Evolutionary conservation across 208 protist species (phyloP).

Genomic region (Novymonas esmeraldas): DNA sequence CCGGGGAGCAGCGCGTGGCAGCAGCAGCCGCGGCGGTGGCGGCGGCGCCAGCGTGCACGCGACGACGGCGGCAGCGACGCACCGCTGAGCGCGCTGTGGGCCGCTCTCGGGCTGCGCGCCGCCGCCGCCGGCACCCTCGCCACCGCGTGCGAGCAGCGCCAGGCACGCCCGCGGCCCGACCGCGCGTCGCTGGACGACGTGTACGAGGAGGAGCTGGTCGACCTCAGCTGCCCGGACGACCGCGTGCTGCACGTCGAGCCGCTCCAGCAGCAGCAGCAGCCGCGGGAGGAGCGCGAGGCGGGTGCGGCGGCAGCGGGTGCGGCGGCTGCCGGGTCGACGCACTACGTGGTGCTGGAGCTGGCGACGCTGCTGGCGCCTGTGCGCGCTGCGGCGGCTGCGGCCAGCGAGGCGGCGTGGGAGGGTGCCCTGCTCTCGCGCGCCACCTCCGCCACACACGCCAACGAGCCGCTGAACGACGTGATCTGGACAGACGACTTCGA

Average conservation of each 20-base stretch:
- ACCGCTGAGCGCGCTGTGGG: slow-evolving; percentile 16
- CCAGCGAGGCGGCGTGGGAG: slow-evolving; percentile 12
- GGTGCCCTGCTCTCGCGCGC: slow-evolving; percentile 3
- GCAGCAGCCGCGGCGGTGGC: too few species aligned
- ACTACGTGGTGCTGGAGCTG: slow-evolving; percentile 30
- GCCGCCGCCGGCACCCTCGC: background rate
- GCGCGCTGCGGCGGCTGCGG: background rate
- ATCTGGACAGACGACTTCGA: slow-evolving; percentile 2
- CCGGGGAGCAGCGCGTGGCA: too few species aligned
- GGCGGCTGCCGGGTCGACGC: background rate
- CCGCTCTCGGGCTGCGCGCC: slow-evolving; percentile 7
- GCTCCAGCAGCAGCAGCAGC: too few species aligned
- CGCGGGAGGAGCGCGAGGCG: background rate
- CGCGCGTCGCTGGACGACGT: slow-evolving; percentile 24
- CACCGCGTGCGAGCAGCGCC: slow-evolving; percentile 1
- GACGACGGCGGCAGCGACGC: background rate
- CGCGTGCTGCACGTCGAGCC: slow-evolving; percentile 17
- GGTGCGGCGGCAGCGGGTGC: background rate
- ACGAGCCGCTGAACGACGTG: slow-evolving; percentile 22
- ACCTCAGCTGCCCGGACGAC: slow-evolving; percentile 14
- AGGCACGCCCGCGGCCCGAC: slow-evolving; percentile 1
- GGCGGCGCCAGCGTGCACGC: slow-evolving; percentile 1
- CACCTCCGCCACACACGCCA: background rate
- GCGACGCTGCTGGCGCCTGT: slow-evolving; percentile 21
- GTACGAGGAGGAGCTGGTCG: slow-evolving; percentile 30